phyloP scores from a whole-genome alignment of 2,329 filamentous ascomycete species.

The Aspergillus udagawae region DNA sequence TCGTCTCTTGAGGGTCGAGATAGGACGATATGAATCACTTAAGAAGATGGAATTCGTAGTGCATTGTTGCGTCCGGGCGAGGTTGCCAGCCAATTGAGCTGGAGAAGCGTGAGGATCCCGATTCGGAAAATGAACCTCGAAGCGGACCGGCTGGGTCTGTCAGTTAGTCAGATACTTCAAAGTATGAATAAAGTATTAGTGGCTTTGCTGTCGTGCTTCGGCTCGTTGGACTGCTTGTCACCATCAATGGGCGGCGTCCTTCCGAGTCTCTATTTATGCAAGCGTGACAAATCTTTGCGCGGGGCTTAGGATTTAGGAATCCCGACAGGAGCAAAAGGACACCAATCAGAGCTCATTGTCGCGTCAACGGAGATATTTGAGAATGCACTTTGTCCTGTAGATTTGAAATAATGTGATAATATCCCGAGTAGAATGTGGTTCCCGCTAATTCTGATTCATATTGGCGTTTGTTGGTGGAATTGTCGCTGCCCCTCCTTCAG shows the following conservation, averaged over 20 bases:
- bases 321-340: not conserved
- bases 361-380: not conserved
- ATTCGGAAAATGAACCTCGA: not conserved
- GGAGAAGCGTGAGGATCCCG: not conserved
- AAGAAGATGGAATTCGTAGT: not conserved
- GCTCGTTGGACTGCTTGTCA: not conserved
- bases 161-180: not conserved
- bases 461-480: not conserved
- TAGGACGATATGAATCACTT: not conserved
- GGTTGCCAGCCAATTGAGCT: not conserved
- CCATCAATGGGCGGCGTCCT: too few species aligned
- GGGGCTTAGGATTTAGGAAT: not conserved
- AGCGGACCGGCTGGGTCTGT: not conserved
- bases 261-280: not conserved
- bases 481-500: not conserved
- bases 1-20: not conserved
- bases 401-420: not conserved
- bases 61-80: not conserved
- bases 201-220: not conserved
- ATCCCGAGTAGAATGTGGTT: not conserved
- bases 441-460: not conserved
- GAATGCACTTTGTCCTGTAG: not conserved
- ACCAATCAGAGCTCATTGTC: not conserved
- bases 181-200: not conserved
- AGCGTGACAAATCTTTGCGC: not conserved